Conservation (phyloP, 1,139 yeast genomes). For the Geotrichum aggregatum region DNA sequence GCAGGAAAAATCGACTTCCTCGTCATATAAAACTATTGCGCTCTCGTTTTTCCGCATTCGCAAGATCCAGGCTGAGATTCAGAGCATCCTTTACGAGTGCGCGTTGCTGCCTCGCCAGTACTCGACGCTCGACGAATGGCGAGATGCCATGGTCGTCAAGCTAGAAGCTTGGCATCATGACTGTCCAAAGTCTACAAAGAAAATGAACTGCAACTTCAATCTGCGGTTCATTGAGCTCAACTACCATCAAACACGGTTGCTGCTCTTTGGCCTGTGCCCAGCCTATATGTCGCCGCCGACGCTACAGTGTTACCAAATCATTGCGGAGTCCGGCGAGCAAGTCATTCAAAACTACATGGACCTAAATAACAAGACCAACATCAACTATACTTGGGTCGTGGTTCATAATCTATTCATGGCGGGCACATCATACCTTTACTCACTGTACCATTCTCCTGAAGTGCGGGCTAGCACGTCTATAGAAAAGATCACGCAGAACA, state of each 20-base stretch:
- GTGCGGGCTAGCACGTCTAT: conserved; percentile 48
- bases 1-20: conserved; percentile 23
- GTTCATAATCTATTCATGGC: conserved; percentile 87
- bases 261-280: conserved; percentile 75
- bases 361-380: conserved; percentile 51
- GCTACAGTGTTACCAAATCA: conserved; percentile 50
- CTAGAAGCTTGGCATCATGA: conserved; percentile 59
- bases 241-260: conserved; percentile 68
- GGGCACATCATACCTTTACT: conserved; percentile 75
- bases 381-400: conserved; percentile 91
- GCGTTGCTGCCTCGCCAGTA: conserved; percentile 66
- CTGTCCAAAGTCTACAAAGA: conserved; percentile 53
- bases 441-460: conserved; percentile 63
- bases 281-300: conserved; percentile 52
- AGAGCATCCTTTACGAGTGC: conserved; percentile 63
- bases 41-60: conserved; percentile 64
- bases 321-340: conserved; percentile 63
- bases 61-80: conserved; percentile 72
- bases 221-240: conserved; percentile 65
- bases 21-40: conserved; percentile 64
- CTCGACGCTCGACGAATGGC: conserved; percentile 57
- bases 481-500: conserved; percentile 52
- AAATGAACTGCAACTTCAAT: conserved; percentile 74
- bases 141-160: conserved; percentile 46
- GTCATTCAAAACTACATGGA: conserved; percentile 61